Conservation (phyloP, 164 flowering plant species). For the Macadamia tetraphylla region DNA sequence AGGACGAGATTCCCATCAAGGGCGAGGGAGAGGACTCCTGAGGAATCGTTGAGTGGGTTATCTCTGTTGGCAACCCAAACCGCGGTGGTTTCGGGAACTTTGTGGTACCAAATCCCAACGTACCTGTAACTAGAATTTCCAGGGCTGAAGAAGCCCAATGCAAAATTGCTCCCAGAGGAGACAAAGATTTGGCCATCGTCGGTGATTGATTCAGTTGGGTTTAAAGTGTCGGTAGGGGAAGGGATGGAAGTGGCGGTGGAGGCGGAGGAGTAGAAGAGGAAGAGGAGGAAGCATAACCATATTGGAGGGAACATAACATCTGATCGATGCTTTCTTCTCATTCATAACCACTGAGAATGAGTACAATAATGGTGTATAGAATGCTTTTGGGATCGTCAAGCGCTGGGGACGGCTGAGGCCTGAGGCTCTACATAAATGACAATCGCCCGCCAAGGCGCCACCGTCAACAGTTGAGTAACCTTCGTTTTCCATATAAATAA, state of each 20-base stretch:
- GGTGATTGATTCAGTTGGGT: neutral
- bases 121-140: slow-evolving; percentile 23
- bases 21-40: slow-evolving; percentile 29
- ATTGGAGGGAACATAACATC: too few relatives aligned
- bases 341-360: too few relatives aligned
- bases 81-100: slow-evolving; percentile 15
- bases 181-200: slow-evolving; percentile 24
- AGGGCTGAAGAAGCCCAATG: slow-evolving; percentile 45
- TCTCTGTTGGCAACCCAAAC: slow-evolving; percentile 63
- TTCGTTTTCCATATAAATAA: too few relatives aligned
- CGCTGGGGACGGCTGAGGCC: too few relatives aligned
- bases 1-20: slow-evolving; percentile 22
- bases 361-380: too few relatives aligned
- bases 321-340: too few relatives aligned
- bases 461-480: too few relatives aligned
- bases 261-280: neutral
- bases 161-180: slow-evolving; percentile 24
- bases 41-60: slow-evolving; percentile 28
- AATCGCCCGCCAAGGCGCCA: too few relatives aligned
- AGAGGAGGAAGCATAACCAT: neutral
- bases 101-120: slow-evolving; percentile 46
- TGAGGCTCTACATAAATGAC: too few relatives aligned
- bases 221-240: neutral
- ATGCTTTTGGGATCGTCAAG: too few relatives aligned
- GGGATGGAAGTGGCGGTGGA: neutral